These are phyloP conservation scores for Sisymbrium irio DNA, from an alignment of 345 rosid species.

Conservation along the genomic window DNA sequence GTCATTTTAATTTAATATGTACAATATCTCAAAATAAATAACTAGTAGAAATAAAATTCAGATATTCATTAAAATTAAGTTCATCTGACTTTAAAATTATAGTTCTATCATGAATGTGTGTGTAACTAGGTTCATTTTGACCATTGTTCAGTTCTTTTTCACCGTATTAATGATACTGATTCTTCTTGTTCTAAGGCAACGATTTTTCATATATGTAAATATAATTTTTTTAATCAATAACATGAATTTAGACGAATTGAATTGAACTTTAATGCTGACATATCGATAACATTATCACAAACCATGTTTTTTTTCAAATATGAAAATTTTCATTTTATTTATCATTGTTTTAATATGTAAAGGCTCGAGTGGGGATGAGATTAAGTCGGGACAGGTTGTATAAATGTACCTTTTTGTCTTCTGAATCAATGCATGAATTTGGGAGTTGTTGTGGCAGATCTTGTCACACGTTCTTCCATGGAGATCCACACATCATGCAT, in stretches of 20 bases:
- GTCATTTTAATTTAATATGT: no score
- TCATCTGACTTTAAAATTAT: background rate
- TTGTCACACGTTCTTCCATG: conserved; percentile 29
- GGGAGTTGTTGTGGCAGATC: conserved; percentile 26
- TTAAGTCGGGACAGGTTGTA: conserved; percentile 28
- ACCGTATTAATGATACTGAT: background rate
- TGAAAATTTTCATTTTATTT: background rate
- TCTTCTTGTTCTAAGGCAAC: background rate
- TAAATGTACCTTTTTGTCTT: conserved; percentile 12
- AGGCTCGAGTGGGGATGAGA: conserved; percentile 2
- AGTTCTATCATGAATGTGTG: background rate
- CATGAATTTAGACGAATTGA: background rate
- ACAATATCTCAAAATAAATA: no score
- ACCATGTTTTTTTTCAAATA: background rate
- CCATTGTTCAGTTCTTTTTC: background rate
- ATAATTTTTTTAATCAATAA: background rate
- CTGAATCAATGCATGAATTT: conserved; percentile 22
- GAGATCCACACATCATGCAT: conserved; percentile 29
- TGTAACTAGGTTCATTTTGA: background rate
- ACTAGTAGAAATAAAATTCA: no score
- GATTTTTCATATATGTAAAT: background rate
- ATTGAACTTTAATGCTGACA: background rate
- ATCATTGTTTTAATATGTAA: background rate
- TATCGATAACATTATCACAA: background rate
- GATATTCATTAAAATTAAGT: no score